A percentile compares a stretch with the other conserved stretches of the same genome.
Conservation (phyloP, 352 stramenopile genomes). For the Hyaloperonospora arabidopsidis region DNA sequence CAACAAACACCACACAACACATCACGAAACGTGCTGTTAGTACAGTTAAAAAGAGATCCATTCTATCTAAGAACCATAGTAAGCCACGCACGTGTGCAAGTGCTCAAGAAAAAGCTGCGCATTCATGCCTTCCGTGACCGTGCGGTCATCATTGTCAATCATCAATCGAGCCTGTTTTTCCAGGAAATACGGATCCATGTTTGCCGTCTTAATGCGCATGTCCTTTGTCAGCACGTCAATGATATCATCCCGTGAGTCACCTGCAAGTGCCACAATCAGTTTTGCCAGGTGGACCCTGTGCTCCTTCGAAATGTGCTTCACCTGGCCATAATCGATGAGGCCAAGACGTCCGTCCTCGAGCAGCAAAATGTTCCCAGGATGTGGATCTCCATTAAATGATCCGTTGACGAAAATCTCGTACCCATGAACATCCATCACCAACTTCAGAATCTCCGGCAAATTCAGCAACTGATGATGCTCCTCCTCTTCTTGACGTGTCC, state of each 20-base stretch:
- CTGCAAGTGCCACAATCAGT: conserved; percentile 76
- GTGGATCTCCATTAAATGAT: conserved; percentile 89
- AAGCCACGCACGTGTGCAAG: conserved; percentile 55
- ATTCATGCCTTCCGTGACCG: conserved; percentile 78
- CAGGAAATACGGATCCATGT: conserved; percentile 76
- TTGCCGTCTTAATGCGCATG: conserved; percentile 66
- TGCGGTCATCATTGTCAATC: conserved; percentile 81
- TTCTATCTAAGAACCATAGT: neutral
- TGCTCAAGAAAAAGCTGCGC: conserved; percentile 81
- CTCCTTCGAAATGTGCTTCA: conserved; percentile 75
- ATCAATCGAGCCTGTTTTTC: conserved; percentile 79
- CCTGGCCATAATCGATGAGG: conserved; percentile 90
- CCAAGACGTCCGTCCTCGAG: conserved; percentile 84
- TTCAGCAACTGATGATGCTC: conserved; percentile 61
- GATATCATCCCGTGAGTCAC: conserved; percentile 65
- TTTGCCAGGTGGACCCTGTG: conserved; percentile 66
- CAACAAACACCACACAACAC: conserved; percentile 4
- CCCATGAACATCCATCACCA: conserved; percentile 86
- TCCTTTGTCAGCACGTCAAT: conserved; percentile 66
- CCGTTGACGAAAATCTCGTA: conserved; percentile 90
- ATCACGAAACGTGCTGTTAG: conserved; percentile 3
- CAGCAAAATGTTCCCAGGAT: conserved; percentile 88
- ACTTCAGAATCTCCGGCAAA: conserved; percentile 73
- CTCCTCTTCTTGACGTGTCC: conserved; percentile 26
- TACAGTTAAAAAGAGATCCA: neutral